phyloP scores from a whole-genome alignment of 192 early-diverging fungal species.

The Coemansia sp. region DNA sequence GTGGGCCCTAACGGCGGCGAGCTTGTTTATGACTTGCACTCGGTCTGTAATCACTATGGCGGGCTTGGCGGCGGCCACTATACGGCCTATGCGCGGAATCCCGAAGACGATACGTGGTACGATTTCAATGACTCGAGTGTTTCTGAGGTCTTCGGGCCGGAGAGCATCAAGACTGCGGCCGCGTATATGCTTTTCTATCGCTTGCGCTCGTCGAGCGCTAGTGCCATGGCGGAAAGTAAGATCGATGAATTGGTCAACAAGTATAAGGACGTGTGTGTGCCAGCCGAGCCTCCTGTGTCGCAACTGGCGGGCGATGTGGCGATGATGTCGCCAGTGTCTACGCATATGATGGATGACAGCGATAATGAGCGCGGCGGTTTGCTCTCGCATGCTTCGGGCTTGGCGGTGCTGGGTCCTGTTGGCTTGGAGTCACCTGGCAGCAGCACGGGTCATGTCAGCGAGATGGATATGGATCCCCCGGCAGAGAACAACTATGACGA shows the following conservation, averaged over 20 bases:
- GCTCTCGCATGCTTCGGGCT: conserved; percentile 8
- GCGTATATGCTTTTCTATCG: conserved; percentile 59
- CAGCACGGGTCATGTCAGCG: conserved; percentile 27
- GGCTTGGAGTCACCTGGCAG: conserved; percentile 16
- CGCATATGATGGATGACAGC: conserved; percentile 10
- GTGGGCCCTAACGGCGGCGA: conserved; percentile 33
- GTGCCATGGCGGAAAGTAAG: conserved; percentile 16
- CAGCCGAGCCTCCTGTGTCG: neutral
- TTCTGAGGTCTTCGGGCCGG: conserved; percentile 25
- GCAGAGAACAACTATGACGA: neutral
- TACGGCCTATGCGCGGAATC: conserved; percentile 76
- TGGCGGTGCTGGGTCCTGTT: conserved; percentile 15
- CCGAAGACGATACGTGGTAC: conserved; percentile 70
- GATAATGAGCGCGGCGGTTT: conserved; percentile 9
- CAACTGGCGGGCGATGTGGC: conserved; percentile 11
- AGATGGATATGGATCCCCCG: conserved; percentile 18
- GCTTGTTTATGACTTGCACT: conserved; percentile 71
- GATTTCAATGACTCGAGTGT: conserved; percentile 81
- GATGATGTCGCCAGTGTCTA: conserved; percentile 20
- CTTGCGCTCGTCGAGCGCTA: conserved; percentile 7
- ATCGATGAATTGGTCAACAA: conserved; percentile 30
- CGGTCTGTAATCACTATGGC: conserved; percentile 83
- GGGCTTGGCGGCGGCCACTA: conserved; percentile 85
- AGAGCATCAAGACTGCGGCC: conserved; percentile 33
- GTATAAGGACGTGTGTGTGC: conserved; percentile 16